phyloP scores from a whole-genome alignment of 352 stramenopile genomes.

The Aphanomyces invadans region DNA sequence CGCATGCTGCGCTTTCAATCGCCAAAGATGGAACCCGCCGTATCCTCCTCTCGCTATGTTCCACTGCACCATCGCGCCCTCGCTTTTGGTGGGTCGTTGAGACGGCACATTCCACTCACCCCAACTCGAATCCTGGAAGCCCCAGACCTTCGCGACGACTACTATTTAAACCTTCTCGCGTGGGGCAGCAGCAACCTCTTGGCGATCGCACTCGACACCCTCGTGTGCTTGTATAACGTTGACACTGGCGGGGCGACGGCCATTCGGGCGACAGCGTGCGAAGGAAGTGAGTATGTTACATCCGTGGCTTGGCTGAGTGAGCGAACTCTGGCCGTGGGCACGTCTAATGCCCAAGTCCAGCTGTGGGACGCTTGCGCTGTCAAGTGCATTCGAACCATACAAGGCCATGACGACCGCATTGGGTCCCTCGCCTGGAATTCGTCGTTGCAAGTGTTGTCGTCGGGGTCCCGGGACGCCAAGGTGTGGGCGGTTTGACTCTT shows the following conservation, averaged over 20 bases:
- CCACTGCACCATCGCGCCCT: too few species aligned
- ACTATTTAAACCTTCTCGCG: conserved; percentile 98
- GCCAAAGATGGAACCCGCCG: too few species aligned
- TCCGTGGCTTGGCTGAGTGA: conserved; percentile 95
- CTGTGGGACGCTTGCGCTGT: conserved; percentile 93
- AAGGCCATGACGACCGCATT: conserved; percentile 90
- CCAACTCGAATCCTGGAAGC: conserved; percentile 94
- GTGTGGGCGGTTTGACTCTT: conserved; percentile 78
- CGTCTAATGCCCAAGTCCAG: conserved; percentile 89
- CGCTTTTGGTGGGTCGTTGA: too few species aligned
- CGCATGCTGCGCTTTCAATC: conserved; percentile 9
- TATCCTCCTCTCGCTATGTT: too few species aligned
- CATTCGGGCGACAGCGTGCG: conserved; percentile 49
- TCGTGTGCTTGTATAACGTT: conserved; percentile 98
- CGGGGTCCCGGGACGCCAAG: conserved; percentile 89
- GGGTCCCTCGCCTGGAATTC: conserved; percentile 95
- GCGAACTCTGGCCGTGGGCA: conserved; percentile 93
- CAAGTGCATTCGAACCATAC: conserved; percentile 84
- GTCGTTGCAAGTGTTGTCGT: conserved; percentile 83
- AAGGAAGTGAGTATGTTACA: conserved; percentile 90
- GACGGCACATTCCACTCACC: conserved; percentile 77
- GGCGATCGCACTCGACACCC: conserved; percentile 94
- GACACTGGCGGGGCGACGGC: conserved; percentile 94
- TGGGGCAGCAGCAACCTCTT: conserved; percentile 96
- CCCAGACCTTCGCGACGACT: conserved; percentile 98